Conservation (phyloP, 768 basidiomycete genomes). For the Xerocomus potaroensis region DNA sequence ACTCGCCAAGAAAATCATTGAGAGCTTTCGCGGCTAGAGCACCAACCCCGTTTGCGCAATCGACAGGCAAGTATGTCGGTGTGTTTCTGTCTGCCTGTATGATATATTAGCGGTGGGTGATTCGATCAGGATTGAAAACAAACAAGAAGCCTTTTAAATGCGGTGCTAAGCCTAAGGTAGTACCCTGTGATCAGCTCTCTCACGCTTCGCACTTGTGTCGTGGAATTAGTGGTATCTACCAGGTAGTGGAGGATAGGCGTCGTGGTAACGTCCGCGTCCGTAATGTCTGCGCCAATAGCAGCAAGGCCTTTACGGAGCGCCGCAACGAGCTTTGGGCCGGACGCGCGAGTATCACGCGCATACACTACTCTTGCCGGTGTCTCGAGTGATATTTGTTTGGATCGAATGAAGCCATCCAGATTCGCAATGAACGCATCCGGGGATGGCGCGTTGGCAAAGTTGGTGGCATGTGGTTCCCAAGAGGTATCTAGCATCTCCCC, state of each 20-base stretch:
- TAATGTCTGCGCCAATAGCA: conserved; percentile 61
- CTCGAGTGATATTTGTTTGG: conserved; percentile 69
- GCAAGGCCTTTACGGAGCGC: conserved; percentile 81
- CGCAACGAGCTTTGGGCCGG: conserved; percentile 68
- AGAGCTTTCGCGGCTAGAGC: conserved; percentile 65
- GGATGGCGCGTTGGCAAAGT: conserved; percentile 76
- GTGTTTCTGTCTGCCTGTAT: conserved; percentile 53
- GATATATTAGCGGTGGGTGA: conserved; percentile 5
- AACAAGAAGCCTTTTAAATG: conserved; percentile 87
- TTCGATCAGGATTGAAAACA: conserved; percentile 28
- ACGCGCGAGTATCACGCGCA: conserved; percentile 90
- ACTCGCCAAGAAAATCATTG: conserved; percentile 51
- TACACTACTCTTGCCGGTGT: conserved; percentile 83
- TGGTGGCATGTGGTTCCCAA: conserved; percentile 89
- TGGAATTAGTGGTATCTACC: conserved; percentile 84
- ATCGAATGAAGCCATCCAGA: conserved; percentile 57
- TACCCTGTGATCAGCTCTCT: conserved; percentile 81
- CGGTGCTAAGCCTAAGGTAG: conserved; percentile 69
- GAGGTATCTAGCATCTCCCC: conserved; percentile 96
- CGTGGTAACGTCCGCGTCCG: conserved; percentile 81
- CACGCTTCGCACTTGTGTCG: conserved; percentile 75
- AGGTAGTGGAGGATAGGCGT: conserved; percentile 97
- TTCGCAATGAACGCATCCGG: conserved; percentile 68
- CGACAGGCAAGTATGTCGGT: conserved; percentile 66
- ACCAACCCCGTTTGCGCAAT: conserved; percentile 99